A percentile compares a stretch with the other conserved stretches of the same genome.
Conservation (phyloP, 805 yeast species). For the Teunomyces pallodes region DNA sequence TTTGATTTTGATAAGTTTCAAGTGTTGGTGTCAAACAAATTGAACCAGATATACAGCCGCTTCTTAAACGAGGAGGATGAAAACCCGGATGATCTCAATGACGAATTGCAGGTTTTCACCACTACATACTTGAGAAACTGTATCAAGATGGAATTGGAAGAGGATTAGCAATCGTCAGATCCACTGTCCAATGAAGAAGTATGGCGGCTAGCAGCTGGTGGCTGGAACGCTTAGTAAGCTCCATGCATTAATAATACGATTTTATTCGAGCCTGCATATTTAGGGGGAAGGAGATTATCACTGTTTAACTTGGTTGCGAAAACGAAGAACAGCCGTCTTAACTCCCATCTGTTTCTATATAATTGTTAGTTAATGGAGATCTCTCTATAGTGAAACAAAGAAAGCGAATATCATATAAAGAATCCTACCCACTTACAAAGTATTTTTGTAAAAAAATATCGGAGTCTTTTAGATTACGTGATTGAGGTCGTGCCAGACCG, state of each 20-base stretch:
- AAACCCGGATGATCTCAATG: conserved; percentile 12
- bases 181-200: too few relatives aligned
- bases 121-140: conserved; percentile 29
- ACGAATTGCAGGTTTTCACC: conserved; percentile 25
- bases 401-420: too few relatives aligned
- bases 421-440: too few relatives aligned
- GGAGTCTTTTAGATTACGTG: too few relatives aligned
- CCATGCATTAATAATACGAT: not conserved
- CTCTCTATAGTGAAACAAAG: too few relatives aligned
- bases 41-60: conserved; percentile 17
- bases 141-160: conserved; percentile 20
- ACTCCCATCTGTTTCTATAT: too few relatives aligned
- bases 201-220: too few relatives aligned
- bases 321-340: too few relatives aligned
- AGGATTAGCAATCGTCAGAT: not conserved
- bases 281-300: not conserved
- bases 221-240: not conserved
- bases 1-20: conserved; percentile 25
- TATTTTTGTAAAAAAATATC: too few relatives aligned
- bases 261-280: not conserved
- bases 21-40: conserved; percentile 17
- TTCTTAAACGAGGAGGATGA: conserved; percentile 4
- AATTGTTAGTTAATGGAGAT: too few relatives aligned
- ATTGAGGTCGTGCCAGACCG: too few relatives aligned
- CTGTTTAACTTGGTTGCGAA: too few relatives aligned